Evolutionary conservation across 306 rosid species (phyloP).

Genomic region (Gillenia trifoliata): DNA sequence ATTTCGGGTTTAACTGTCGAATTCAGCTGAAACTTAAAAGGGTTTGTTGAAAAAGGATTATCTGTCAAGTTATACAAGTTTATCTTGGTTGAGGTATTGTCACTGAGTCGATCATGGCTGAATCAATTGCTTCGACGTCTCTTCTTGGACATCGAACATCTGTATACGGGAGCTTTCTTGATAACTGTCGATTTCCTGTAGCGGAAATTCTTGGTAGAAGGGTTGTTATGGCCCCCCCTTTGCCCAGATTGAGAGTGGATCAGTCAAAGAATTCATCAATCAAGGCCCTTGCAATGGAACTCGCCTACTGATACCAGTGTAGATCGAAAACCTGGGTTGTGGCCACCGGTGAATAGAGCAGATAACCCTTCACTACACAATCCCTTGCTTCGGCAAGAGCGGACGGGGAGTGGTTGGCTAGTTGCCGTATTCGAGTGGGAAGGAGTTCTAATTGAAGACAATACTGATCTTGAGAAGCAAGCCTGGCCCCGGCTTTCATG

Average conservation of each 20-base stretch:
- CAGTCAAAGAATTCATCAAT: conserved; percentile 31
- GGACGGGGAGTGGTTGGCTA: conserved; percentile 97
- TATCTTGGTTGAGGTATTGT: conserved; percentile 19
- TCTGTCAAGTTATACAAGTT: background rate
- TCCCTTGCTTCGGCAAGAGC: conserved; percentile 88
- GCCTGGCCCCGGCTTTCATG: conserved; percentile 71
- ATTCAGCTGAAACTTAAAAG: conserved; percentile 4
- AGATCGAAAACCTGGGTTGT: conserved; percentile 62
- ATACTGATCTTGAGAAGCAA: conserved; percentile 73
- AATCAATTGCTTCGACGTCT: conserved; percentile 80
- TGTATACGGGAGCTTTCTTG: conserved; percentile 41
- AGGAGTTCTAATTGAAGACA: conserved; percentile 82
- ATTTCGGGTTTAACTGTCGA: background rate
- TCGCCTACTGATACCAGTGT: conserved; percentile 50
- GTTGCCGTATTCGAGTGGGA: conserved; percentile 98
- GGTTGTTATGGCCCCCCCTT: conserved; percentile 37
- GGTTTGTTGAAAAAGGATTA: conserved; percentile 16
- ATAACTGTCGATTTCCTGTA: conserved; percentile 27
- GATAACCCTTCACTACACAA: conserved; percentile 74
- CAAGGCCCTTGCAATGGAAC: conserved; percentile 69
- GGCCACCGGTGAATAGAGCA: conserved; percentile 87
- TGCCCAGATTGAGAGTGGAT: conserved; percentile 35
- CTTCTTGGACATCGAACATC: conserved; percentile 63
- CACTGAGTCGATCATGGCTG: conserved; percentile 46
- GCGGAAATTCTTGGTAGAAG: conserved; percentile 48